Base-by-base conservation (phyloP, 192 early-diverging fungal species). In the Mortierella antarctica region DNA sequence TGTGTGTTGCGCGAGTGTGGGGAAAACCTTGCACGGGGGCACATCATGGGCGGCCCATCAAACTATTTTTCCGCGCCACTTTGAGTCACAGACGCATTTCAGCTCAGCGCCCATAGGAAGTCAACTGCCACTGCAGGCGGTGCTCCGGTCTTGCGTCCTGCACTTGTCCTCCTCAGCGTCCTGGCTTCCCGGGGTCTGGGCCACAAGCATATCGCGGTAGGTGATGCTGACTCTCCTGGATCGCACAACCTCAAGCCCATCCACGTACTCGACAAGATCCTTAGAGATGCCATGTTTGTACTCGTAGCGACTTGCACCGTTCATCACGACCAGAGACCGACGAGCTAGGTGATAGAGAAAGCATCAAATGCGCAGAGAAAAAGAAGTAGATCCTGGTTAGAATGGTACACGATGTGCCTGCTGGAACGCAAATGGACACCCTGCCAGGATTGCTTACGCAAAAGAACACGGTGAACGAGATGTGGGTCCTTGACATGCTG, bases 241-340 rank as follows among this genome's bases (percentile, higher is more conserved):
- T 49, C 92, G 83, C n/a, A 82, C 65, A 66, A 94, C 87, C 31
- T 65, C 61, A 0, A 65, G 52, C 3, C 83, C 86, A 5, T 83
- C 74, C 10, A 68, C 61, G 20, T 60, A 61, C 31, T 92, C 89
- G 6, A 87, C 55, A 2, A 71, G 18, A 59, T 91, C 83, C 67
- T 94, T 94, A 1, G 90, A 90, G 12, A 94, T 94, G 11, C 85
- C 80, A 59, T 94, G 92, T 69, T 84, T 89, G 50, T 78, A 91
- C 17, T 88, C 75, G 56, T 86, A 94, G 14, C 92, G 80, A 61
- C 88, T 68, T 5, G 83, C 77, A 10, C 80, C 84, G 20, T 71
- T 86, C 81, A 92, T 82, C 7, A 91, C 68, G 18, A 91, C 69
- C n/a, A 91, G 47, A 0, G 91, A 93, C 17, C 90, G 82, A 21